Percentiles rank a stretch among this genome's conserved stretches.
These are phyloP conservation scores for Lenzites betulinus DNA, from an alignment of 768 basidiomycete genomes.

Conservation along the genomic window DNA sequence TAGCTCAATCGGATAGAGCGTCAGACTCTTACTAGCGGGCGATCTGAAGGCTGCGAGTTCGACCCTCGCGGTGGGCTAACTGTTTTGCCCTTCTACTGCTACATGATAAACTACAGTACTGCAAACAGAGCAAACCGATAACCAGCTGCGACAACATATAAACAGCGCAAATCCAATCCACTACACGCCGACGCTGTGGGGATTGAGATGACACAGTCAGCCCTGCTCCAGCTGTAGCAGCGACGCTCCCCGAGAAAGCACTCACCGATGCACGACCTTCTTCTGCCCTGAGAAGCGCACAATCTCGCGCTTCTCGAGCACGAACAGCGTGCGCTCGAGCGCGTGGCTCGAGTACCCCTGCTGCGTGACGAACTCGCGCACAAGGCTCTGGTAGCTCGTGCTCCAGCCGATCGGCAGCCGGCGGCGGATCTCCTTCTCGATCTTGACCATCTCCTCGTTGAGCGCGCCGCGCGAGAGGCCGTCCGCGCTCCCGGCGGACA, in stretches of 20 bases:
- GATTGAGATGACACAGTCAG: neutral
- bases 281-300: conserved; percentile 84
- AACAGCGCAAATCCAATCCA: neutral
- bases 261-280: conserved; percentile 55
- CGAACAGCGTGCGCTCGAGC: conserved; percentile 85
- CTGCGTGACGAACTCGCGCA: conserved; percentile 90
- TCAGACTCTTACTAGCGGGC: conserved; percentile 54
- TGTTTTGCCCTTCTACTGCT: conserved; percentile 11
- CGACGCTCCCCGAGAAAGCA: neutral
- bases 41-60: conserved; percentile 41
- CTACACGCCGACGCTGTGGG: conserved; percentile 1
- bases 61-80: neutral
- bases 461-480: conserved; percentile 89
- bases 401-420: conserved; percentile 94
- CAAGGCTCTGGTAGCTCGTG: conserved; percentile 91
- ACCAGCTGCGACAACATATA: neutral
- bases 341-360: conserved; percentile 91
- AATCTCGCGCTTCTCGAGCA: conserved; percentile 96
- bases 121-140: conserved; percentile 5
- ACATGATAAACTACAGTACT: conserved; percentile 15
- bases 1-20: conserved; percentile 72
- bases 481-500: conserved; percentile 90
- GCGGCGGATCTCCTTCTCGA: conserved; percentile 84
- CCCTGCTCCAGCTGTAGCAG: neutral
- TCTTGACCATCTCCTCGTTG: conserved; percentile 89